Conservation (phyloP, 1,284 basidiomycete genomes). For the Mycosarcoma mackinlayi region DNA sequence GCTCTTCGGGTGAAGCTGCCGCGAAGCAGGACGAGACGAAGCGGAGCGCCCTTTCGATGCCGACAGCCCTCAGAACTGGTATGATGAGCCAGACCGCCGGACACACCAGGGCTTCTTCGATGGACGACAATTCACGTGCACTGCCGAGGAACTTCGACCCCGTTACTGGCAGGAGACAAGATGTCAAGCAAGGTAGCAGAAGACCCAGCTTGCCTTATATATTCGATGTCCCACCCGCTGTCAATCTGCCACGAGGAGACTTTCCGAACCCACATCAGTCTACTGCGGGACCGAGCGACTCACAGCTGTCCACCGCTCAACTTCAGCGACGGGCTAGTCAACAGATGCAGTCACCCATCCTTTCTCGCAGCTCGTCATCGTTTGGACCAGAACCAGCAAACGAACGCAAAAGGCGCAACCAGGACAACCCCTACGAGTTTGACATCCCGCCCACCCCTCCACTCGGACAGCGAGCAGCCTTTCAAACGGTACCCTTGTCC, state of each 20-base stretch:
- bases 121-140: conserved; percentile 26
- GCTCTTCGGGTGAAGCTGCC: conserved; percentile 21
- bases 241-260: conserved; percentile 1
- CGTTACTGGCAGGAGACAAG: conserved; percentile 29
- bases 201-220: conserved; percentile 37
- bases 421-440: background rate
- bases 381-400: conserved; percentile 5
- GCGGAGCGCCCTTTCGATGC: conserved; percentile 1
- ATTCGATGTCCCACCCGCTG: conserved; percentile 17
- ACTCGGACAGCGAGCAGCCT: conserved; percentile 14
- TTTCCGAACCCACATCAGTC: conserved; percentile 32
- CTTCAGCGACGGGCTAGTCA: conserved; percentile 35
- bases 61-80: conserved; percentile 11
- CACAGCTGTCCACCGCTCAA: conserved; percentile 35
- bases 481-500: conserved; percentile 34
- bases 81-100: background rate
- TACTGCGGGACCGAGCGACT: conserved; percentile 12
- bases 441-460: conserved; percentile 40
- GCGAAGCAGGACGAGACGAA: background rate
- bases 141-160: conserved; percentile 45
- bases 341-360: conserved; percentile 20
- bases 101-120: conserved; percentile 14
- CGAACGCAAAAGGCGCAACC: conserved; percentile 3
- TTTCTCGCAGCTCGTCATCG: conserved; percentile 2
- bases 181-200: background rate